Conservation (phyloP, 495 filamentous ascomycete species). For the Oidiodendron maius region DNA sequence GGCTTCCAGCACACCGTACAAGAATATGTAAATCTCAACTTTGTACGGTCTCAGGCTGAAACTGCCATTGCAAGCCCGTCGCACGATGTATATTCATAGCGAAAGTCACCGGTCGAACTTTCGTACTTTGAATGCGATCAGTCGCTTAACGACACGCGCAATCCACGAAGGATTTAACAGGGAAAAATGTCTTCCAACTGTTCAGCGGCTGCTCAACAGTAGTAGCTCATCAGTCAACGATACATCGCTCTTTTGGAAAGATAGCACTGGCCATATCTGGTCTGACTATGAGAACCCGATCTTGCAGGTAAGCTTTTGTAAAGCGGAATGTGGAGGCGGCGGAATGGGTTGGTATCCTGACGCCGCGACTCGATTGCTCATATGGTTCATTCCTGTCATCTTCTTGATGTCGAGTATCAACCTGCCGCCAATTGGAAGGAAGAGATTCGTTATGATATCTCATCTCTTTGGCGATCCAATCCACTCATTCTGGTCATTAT, state of each 20-base stretch:
- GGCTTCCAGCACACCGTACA: neutral
- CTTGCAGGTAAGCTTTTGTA: neutral
- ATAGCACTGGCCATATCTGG: neutral
- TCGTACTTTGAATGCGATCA: neutral
- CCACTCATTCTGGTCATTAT: conserved; percentile 25
- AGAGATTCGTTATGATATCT: conserved; percentile 22
- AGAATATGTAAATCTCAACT: neutral
- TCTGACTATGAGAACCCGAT: neutral
- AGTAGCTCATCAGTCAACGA: neutral
- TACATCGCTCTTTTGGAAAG: neutral
- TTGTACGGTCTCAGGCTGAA: neutral
- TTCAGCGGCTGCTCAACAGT: neutral
- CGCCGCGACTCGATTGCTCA: conserved; percentile 17
- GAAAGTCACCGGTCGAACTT: neutral
- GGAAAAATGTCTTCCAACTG: neutral
- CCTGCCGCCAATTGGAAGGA: conserved; percentile 25
- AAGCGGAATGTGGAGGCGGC: neutral
- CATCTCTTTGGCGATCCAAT: conserved; percentile 31
- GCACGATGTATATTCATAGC: neutral
- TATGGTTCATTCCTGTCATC: conserved; percentile 28
- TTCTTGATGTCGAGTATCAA: conserved; percentile 27
- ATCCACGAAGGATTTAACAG: neutral
- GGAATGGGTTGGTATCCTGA: conserved; percentile 22
- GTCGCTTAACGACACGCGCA: neutral
- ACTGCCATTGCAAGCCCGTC: neutral